Evolutionary conservation across 495 filamentous ascomycete genomes (phyloP), one percentile per base, ranked within the genome.

Genomic region (Xylaria curta): DNA sequence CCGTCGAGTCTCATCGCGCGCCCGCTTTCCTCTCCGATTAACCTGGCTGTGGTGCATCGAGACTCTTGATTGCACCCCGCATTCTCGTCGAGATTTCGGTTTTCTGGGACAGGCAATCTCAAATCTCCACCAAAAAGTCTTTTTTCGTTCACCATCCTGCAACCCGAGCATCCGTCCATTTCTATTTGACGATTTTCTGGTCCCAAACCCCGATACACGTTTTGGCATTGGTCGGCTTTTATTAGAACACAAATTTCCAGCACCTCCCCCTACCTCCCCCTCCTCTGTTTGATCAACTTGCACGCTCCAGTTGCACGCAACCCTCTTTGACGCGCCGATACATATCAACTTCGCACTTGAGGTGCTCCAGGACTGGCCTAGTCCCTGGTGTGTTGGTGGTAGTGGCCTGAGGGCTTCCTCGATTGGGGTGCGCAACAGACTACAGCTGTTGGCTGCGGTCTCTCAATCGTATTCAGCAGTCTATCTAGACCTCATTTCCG

Each of bases 1-100:
- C 36, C 36, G 36, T 38, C 59, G 60, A 64, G 46, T 40, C 46
- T 21, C 33, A 42, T 70, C 33, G 59, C 56, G 68, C 59, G 28
- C 46, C 59, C 47, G 68, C 59, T 31, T 71, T 54, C 40, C 31
- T 67, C 63, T 53, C 47, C 71, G 26, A 60, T 51, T 61, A 38
- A 42, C 38, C 28, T 53, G 44, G 28, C 36, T 73, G 26, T 46
- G 62, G 67, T 65, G 61, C 31, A 44, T 71, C 51, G 53, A 59
- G 72, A 72, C 66, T 65, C 66, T 73, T 68, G 51, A 78, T 76
- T 72, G 58, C 72, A 76, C 74, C 77, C 76, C 77, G 77, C 77
- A 78, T 75, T 31, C 56, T 56, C 66, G 49, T 40, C 28, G 65
- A 49, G 64, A 73, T 71, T 69, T 69, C 65, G 75, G 64, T 66